A percentile compares a stretch with the other conserved stretches of the same genome.
Evolutionary conservation across 768 basidiomycete species (phyloP).

Genomic region (Pulveroboletus frians): DNA sequence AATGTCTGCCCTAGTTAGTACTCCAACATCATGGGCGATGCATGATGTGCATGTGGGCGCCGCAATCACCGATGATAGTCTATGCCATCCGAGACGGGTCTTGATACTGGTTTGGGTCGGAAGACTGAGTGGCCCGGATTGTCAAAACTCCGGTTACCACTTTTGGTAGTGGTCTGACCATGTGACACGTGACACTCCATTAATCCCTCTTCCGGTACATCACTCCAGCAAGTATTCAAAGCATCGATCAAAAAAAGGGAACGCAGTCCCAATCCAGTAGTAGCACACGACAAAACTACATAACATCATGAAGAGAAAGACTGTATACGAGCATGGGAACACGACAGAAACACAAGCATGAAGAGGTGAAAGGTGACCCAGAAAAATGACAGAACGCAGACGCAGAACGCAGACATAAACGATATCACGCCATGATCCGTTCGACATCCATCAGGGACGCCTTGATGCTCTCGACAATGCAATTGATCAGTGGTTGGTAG

Average conservation of each 20-base stretch:
- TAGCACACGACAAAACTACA: neutral
- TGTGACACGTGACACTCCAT: too few species aligned
- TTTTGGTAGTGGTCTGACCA: too few species aligned
- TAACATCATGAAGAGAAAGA: neutral
- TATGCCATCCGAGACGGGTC: too few species aligned
- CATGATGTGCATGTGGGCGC: too few species aligned
- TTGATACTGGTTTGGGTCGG: too few species aligned
- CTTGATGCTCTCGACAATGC: conserved; percentile 26
- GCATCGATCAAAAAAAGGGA: neutral
- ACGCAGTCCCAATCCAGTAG: neutral
- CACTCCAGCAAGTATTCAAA: neutral
- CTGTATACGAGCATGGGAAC: neutral
- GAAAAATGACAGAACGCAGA: neutral
- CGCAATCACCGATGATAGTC: too few species aligned
- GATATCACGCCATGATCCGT: conserved; percentile 26
- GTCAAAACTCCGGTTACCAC: too few species aligned
- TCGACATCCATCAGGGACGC: conserved; percentile 25
- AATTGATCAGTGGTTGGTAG: conserved; percentile 30
- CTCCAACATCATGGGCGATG: too few species aligned
- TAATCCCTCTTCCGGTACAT: too few species aligned
- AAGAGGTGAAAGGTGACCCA: neutral
- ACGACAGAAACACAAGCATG: neutral
- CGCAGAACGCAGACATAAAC: neutral
- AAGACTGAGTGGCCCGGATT: too few species aligned
- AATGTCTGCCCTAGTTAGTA: too few species aligned